phyloP scores from a whole-genome alignment of 2,329 filamentous ascomycete genomes.

The Verticillium nubilum region DNA sequence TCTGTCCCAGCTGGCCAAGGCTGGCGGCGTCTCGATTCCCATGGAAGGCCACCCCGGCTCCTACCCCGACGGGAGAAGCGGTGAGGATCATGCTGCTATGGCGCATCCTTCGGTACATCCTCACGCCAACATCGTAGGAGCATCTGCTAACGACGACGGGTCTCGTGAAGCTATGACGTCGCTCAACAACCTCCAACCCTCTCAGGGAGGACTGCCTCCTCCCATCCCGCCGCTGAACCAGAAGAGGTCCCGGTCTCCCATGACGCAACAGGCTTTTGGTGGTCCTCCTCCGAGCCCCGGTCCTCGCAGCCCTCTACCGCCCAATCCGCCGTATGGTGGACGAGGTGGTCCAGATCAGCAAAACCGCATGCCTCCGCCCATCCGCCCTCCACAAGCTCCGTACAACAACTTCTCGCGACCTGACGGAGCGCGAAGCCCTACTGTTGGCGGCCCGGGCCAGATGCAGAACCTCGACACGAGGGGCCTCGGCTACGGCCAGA shows the following conservation, averaged over 20 bases:
- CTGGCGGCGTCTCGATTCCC: slow-evolving; percentile 48
- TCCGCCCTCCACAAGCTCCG: slow-evolving; percentile 13
- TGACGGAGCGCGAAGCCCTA: slow-evolving; percentile 11
- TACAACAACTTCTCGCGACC: slow-evolving; percentile 12
- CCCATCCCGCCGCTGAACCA: slow-evolving; percentile 33
- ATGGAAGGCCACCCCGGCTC: slow-evolving; percentile 25
- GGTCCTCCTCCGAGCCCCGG: slow-evolving; percentile 23
- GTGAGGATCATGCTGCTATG: slow-evolving; percentile 23
- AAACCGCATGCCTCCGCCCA: not conserved
- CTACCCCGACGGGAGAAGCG: slow-evolving; percentile 19
- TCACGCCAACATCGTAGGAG: slow-evolving; percentile 43
- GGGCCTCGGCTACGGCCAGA: slow-evolving; percentile 19
- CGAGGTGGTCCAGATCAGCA: not conserved
- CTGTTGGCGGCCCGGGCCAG: slow-evolving; percentile 6
- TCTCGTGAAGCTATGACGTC: slow-evolving; percentile 48
- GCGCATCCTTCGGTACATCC: slow-evolving; percentile 36
- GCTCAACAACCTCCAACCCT: slow-evolving; percentile 25
- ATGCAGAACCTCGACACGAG: slow-evolving; percentile 12
- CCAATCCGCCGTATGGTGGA: slow-evolving; percentile 15
- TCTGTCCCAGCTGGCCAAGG: slow-evolving; percentile 71
- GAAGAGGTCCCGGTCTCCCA: slow-evolving; percentile 39
- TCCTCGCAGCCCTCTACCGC: slow-evolving; percentile 22
- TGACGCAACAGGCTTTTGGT: slow-evolving; percentile 28
- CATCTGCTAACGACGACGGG: slow-evolving; percentile 48
- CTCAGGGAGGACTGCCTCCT: slow-evolving; percentile 32